Base-by-base conservation (phyloP, 2,329 filamentous ascomycete species). In the Penicillium sp. region DNA sequence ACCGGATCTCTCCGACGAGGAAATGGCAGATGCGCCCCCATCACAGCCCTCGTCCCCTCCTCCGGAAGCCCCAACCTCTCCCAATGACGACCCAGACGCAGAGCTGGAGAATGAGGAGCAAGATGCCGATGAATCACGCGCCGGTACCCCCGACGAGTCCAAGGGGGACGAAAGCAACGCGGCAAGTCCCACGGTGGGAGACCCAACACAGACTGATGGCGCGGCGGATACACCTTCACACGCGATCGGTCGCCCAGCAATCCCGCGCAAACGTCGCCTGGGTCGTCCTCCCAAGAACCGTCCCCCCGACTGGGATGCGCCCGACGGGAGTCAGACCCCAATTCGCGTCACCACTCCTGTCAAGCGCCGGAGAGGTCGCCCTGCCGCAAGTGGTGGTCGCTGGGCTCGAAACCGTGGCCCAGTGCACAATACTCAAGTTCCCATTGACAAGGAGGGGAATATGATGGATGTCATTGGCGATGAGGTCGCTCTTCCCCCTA, bases 371-470 rank as follows among this genome's bases (percentile, higher is more conserved):
- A 82, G 85, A 18, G 85, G 75, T 45, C 75, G 76, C 11, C 73
- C 74, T 50, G 72, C 72, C 43, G 68, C 76, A 47, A 75, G 76
- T 51, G 79, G 78, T 45, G 82, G 82, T 18, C 73, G 88, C 51
- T 89, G 90, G 83, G 81, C 88, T 74, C 68, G 88, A 72, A 58
- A 84, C 73, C 84, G 86, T 48, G 84, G 84, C 35, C 81, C 84
- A 11, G 84, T 85, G 35, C 88, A 90, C 62, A 83, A 88, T 42
- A 88, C 84, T 1, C 83, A 90, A 62, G 87, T 95, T 52, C 83
- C 89, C 4, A 85, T 95, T 51, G 93, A 97, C 69, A 94, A 94
- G 63, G 90, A 96, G 61, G 93, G 93, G 44, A 95, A 90, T 49
- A 83, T 89, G 70, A 85, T 91, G 72, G 86, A 93, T 62, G 91